A percentile compares a stretch with the other conserved stretches of the same genome.
Conservation (phyloP, 2,329 filamentous ascomycete species). For the Kalaharituber pfeilii region DNA sequence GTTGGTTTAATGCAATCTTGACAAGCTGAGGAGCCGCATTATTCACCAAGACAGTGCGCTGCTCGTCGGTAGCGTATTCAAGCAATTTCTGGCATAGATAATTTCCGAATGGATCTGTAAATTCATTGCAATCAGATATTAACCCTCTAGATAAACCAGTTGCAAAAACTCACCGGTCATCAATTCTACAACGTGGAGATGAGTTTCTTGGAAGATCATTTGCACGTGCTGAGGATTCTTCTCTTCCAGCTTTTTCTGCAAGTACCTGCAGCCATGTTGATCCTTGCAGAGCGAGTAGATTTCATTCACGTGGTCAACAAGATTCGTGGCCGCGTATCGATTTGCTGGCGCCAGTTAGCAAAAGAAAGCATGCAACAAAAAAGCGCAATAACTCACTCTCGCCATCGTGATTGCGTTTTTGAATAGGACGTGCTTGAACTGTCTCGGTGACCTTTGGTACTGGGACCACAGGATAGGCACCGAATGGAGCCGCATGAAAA, state of each 20-base stretch:
- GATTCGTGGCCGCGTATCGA: conserved; percentile 64
- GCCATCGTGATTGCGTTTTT: conserved; percentile 17
- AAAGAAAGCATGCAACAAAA: background rate
- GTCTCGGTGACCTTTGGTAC: conserved; percentile 10
- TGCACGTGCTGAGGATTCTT: conserved; percentile 66
- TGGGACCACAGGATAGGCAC: conserved; percentile 10
- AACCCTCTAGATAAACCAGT: background rate
- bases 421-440: conserved; percentile 11
- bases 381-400: conserved; percentile 12
- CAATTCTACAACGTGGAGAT: conserved; percentile 82
- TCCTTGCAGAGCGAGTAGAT: conserved; percentile 91
- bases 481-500: conserved; percentile 18
- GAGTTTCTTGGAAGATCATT: conserved; percentile 87
- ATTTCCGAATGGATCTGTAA: conserved; percentile 80
- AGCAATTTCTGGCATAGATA: conserved; percentile 97
- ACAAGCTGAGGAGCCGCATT: conserved; percentile 79
- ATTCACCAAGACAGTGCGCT: conserved; percentile 80
- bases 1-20: conserved; percentile 87
- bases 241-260: conserved; percentile 95
- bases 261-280: conserved; percentile 88
- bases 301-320: conserved; percentile 64
- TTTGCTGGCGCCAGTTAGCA: conserved; percentile 29
- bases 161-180: conserved; percentile 50
- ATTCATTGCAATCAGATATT: background rate
- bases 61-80: conserved; percentile 86